Percentiles rank a stretch among this genome's conserved stretches.
phyloP scores from a whole-genome alignment of 352 stramenopile species.

The Phytopythium helicoides region DNA sequence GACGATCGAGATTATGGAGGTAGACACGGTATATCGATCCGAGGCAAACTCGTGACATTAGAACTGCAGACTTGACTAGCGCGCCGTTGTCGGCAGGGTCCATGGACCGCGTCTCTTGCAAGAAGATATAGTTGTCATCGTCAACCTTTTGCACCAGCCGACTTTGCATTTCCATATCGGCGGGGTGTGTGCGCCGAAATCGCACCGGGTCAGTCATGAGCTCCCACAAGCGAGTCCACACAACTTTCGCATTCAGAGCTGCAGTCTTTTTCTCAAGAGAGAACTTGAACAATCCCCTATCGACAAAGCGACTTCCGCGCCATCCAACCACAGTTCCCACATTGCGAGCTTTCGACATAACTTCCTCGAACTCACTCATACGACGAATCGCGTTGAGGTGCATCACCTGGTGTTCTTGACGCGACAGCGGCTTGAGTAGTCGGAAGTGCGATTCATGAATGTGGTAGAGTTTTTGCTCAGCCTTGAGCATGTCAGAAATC shows the following conservation, averaged over 20 bases:
- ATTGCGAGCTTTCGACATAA: conserved; percentile 9
- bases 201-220: conserved; percentile 1
- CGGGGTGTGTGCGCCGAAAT: neutral
- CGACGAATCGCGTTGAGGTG: conserved; percentile 9
- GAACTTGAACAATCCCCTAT: conserved; percentile 18
- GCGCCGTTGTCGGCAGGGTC: neutral
- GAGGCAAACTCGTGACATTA: too few species aligned
- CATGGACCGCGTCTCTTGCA: neutral
- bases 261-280: conserved; percentile 18
- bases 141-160: conserved; percentile 7
- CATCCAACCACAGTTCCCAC: conserved; percentile 23
- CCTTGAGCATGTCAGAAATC: conserved; percentile 24
- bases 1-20: too few species aligned
- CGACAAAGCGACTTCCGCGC: conserved; percentile 17
- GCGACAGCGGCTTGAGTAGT: conserved; percentile 25
- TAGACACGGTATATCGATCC: too few species aligned
- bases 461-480: conserved; percentile 28
- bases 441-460: conserved; percentile 25
- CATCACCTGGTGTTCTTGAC: conserved; percentile 12
- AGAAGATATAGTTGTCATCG: conserved; percentile 8
- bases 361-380: conserved; percentile 11
- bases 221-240: conserved; percentile 12
- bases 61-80: too few species aligned
- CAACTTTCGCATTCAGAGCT: conserved; percentile 15
- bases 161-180: neutral